Evolutionary conservation across 306 rosid genomes (phyloP).

Genomic region (Rosa persica): DNA sequence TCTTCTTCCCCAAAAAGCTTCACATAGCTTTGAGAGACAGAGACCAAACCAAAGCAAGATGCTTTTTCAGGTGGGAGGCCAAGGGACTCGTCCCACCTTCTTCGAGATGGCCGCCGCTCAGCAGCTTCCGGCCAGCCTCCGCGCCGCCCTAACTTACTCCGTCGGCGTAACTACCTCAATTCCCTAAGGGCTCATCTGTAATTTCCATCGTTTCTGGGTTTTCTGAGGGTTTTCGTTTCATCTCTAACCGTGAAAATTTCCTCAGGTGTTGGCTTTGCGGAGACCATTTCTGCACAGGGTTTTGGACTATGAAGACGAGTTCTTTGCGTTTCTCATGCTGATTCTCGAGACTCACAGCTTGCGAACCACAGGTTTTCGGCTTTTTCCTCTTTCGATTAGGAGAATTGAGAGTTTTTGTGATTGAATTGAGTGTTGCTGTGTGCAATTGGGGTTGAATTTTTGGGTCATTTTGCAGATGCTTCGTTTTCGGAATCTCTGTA

Average conservation of each 20-base stretch:
- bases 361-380: conserved; percentile 59
- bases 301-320: conserved; percentile 82
- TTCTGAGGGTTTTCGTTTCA: background rate
- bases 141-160: conserved; percentile 85
- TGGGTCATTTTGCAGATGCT: conserved; percentile 54
- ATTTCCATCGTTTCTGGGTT: background rate
- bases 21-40: background rate
- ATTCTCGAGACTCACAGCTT: conserved; percentile 84
- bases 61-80: conserved; percentile 98
- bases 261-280: conserved; percentile 73
- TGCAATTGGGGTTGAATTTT: background rate
- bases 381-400: background rate
- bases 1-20: background rate
- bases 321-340: conserved; percentile 75
- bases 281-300: conserved; percentile 67
- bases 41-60: conserved; percentile 27
- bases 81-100: conserved; percentile 97
- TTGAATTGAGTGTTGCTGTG: background rate
- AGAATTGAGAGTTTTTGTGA: background rate
- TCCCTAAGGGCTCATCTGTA: background rate
- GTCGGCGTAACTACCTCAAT: conserved; percentile 52
- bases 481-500: conserved; percentile 87
- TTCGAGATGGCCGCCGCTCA: conserved; percentile 99
- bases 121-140: conserved; percentile 91
- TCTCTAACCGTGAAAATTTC: too few relatives aligned